These are phyloP conservation scores for Chlamydomonas sp. DNA, from an alignment of 139 green algal species.

Conservation along the genomic window DNA sequence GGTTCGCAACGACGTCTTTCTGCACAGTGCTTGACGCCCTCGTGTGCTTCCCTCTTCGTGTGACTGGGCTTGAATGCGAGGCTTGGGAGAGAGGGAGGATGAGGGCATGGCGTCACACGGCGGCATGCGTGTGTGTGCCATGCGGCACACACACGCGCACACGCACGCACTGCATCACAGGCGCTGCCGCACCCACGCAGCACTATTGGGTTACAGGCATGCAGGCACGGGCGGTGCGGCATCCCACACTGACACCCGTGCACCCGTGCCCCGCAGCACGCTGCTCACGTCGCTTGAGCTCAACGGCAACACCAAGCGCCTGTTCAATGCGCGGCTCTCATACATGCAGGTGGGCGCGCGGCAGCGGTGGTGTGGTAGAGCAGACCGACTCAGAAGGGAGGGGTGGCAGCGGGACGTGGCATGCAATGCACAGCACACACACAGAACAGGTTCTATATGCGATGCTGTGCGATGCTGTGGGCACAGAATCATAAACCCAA, in stretches of 20 bases:
- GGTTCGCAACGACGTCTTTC: neutral
- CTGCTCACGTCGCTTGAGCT: constrained; percentile 15
- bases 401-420: no score
- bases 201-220: no score
- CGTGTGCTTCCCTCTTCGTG: no score
- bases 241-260: neutral
- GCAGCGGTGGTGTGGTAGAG: no score
- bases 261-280: neutral
- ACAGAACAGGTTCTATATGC: neutral
- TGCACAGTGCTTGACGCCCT: no score
- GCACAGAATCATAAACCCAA: no score
- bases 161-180: neutral
- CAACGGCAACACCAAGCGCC: constrained; percentile 31
- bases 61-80: no score
- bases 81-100: no score
- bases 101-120: no score
- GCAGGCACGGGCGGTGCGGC: neutral
- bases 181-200: neutral
- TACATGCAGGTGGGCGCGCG: constrained; percentile 36
- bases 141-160: no score
- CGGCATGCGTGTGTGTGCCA: no score
- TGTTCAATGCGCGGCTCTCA: constrained; percentile 38
- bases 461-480: neutral
- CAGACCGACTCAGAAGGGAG: no score
- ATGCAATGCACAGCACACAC: neutral